Base-by-base conservation (phyloP, 2,329 filamentous ascomycete genomes). In the Didymella glomerata region DNA sequence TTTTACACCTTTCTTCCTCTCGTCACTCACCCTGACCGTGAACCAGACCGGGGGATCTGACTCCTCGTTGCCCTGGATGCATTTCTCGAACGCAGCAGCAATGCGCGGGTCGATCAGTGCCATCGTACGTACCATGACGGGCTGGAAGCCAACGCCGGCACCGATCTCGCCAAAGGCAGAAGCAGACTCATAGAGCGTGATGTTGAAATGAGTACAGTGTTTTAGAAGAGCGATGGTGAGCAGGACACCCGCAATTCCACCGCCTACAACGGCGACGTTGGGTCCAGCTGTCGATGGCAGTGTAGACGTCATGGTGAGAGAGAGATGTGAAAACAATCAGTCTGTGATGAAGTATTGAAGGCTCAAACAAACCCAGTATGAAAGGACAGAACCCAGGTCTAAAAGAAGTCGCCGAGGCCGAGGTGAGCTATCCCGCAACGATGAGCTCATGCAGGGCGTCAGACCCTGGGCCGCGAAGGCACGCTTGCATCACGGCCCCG, bases 141-240 rank as follows among this genome's bases (percentile, higher is more conserved):
- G 50, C 54, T 65, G 30, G 58, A 88, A 83, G 1, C 82, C 81
- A 2, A 88, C 78, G 3, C 85, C 86, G 2, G 85, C 83, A 1
- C 86, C 85, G 32, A 87, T 84, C 66, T 87, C 85, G 16, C 78
- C 80, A 57, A 88, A 88, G 4, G 74, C 74, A 0, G 76, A 59
- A 0, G 84, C 84, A 4, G 83, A 79, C 69, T 88, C 86, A 66
- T 86, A 88, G 48, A 88, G 79, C 3, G 78, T 77, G 27, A 84
- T 74, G 0, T 71, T 69, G 22, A 86, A 68, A 25, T 75, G 66
- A 3, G 67, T 60, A 16, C 54, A 57, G 78, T 67, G 78, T 36
- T 78, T 74, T 40, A 80, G 73, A 3, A 88, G 78, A 4, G 79
- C 83, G 30, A 84, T 79, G 9, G 83, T 82, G 1, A 87, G 78